Conservation (phyloP, 495 filamentous ascomycete species). For the Chaetomidium leptoderma region DNA sequence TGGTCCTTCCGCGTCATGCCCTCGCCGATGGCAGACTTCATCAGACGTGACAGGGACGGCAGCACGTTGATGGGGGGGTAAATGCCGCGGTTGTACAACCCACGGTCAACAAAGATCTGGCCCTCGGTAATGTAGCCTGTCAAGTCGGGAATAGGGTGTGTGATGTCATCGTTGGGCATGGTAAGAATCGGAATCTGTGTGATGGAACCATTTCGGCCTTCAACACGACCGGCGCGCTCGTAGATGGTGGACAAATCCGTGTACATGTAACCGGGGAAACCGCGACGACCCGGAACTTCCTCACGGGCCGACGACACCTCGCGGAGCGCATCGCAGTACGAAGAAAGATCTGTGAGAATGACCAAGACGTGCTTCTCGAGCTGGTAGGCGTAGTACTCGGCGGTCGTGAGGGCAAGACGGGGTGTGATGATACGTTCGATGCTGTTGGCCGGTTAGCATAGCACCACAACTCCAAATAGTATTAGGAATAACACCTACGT, state of each 20-base stretch:
- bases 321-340: slow-evolving; percentile 97
- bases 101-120: slow-evolving; percentile 96
- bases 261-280: slow-evolving; percentile 99
- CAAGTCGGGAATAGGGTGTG: slow-evolving; percentile 97
- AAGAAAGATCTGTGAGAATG: slow-evolving; percentile 95
- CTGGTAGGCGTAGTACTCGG: slow-evolving; percentile 99
- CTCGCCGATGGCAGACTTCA: slow-evolving; percentile 99
- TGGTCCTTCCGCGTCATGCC: slow-evolving; percentile 94
- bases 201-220: slow-evolving; percentile 96
- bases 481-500: slow-evolving; percentile 58
- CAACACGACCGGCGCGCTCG: slow-evolving; percentile 96
- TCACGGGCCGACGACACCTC: slow-evolving; percentile 97
- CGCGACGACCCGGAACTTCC: slow-evolving; percentile 98
- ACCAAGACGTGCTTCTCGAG: slow-evolving; percentile 99
- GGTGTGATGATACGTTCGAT: slow-evolving; percentile 99
- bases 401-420: slow-evolving; percentile 95
- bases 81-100: slow-evolving; percentile 90
- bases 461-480: not conserved
- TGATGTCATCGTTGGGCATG: slow-evolving; percentile 99
- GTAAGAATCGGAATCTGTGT: slow-evolving; percentile 98
- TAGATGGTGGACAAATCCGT: slow-evolving; percentile 99
- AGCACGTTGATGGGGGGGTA: slow-evolving; percentile 99
- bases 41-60: slow-evolving; percentile 95
- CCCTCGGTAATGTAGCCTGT: slow-evolving; percentile 99
- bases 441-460: slow-evolving; percentile 45